Conservation (phyloP, 116 monocot species). For the Iris pallida region DNA sequence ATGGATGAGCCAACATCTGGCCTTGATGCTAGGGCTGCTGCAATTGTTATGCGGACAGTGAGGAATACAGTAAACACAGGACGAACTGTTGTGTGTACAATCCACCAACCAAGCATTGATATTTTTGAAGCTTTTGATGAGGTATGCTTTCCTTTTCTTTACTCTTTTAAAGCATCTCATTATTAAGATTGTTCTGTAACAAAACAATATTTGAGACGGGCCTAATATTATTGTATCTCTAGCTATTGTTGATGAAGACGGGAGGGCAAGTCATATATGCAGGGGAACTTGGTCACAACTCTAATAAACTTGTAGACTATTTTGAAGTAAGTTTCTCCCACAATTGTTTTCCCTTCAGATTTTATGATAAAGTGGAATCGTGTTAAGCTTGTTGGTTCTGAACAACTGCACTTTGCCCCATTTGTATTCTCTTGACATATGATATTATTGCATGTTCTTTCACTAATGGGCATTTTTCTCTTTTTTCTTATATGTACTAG, state of each 20-base stretch:
- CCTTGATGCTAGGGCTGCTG: conserved; percentile 22
- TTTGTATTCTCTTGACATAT: not conserved
- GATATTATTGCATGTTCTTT: not conserved
- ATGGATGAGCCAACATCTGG: conserved; percentile 26
- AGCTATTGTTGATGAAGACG: conserved; percentile 33
- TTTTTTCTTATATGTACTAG: not conserved
- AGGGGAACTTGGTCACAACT: conserved; percentile 33
- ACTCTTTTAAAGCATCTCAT: not conserved
- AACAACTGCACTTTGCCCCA: not conserved
- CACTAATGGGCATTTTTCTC: not conserved
- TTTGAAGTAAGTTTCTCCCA: conserved; percentile 28
- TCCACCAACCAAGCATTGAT: conserved; percentile 24
- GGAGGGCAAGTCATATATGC: conserved; percentile 46
- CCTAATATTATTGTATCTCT: conserved; percentile 1
- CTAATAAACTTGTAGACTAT: conserved; percentile 38
- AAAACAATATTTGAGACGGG: not conserved
- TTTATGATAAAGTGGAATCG: not conserved
- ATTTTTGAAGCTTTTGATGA: conserved; percentile 24
- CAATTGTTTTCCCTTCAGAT: not conserved
- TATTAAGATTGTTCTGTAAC: conserved; percentile 4
- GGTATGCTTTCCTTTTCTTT: conserved; percentile 2
- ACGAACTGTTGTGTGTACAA: conserved; percentile 21
- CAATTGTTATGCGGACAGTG: conserved; percentile 22
- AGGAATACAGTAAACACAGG: conserved; percentile 15
- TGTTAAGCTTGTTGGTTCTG: not conserved